These are phyloP conservation scores for Ascocoryne sarcoides DNA, from an alignment of 2,329 filamentous ascomycete genomes.

Conservation along the genomic window DNA sequence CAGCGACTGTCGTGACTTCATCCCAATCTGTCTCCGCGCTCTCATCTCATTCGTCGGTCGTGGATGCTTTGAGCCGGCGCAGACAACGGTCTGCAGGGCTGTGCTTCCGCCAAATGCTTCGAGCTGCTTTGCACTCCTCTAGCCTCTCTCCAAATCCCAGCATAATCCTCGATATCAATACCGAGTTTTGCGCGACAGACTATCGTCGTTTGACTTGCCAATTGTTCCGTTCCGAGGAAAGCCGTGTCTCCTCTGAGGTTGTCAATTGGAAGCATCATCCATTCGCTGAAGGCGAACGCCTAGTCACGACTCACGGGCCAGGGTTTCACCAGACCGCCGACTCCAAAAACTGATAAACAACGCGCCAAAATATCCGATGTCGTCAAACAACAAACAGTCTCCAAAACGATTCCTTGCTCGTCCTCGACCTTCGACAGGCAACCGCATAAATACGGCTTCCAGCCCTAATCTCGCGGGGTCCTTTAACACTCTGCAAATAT, in stretches of 20 bases:
- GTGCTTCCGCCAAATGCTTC: background rate
- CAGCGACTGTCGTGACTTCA: background rate
- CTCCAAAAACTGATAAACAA: constrained; percentile 4
- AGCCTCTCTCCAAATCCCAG: too few relatives aligned
- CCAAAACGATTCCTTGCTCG: constrained; percentile 27
- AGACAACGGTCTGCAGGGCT: background rate
- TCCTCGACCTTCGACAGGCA: constrained; percentile 25
- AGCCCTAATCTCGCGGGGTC: constrained; percentile 47
- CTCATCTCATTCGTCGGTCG: too few relatives aligned
- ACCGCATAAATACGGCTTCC: constrained; percentile 40
- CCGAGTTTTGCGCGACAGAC: too few relatives aligned
- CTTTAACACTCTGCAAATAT: constrained; percentile 16
- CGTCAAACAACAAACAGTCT: constrained; percentile 14
- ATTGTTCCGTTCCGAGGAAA: too few relatives aligned
- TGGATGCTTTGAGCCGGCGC: background rate
- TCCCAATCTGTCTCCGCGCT: background rate
- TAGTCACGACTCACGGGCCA: background rate
- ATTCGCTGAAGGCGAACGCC: background rate
- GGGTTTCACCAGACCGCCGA: constrained; percentile 2
- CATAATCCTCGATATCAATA: too few relatives aligned
- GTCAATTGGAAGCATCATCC: background rate
- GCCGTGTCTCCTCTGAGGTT: too few relatives aligned
- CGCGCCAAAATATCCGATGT: constrained; percentile 12
- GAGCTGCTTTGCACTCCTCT: too few relatives aligned
- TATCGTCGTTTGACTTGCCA: too few relatives aligned